Conservation (phyloP, 2,329 filamentous ascomycete species). For the Colletotrichum falcatum region DNA sequence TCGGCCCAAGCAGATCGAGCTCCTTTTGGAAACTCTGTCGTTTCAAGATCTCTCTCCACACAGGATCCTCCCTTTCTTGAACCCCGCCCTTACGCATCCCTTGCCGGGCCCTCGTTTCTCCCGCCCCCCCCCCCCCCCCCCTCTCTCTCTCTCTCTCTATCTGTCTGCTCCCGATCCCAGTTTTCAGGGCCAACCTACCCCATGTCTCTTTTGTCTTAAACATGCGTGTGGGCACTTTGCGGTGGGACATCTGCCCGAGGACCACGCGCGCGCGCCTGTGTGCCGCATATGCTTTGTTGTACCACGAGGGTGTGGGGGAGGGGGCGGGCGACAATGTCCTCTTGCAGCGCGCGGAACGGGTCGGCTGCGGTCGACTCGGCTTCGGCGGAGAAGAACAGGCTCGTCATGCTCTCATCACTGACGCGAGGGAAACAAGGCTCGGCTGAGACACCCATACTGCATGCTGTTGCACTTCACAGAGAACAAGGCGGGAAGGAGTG, state of each 20-base stretch:
- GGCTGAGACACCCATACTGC: slow-evolving; percentile 1
- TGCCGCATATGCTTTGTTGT: background rate
- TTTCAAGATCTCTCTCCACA: background rate
- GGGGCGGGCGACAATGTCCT: background rate
- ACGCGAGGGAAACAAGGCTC: too few species aligned
- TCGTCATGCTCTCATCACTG: slow-evolving; percentile 3
- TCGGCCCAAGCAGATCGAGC: too few species aligned
- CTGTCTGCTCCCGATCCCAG: background rate
- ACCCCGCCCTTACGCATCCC: background rate
- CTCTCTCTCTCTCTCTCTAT: background rate
- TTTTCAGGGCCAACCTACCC: background rate
- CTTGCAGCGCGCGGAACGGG: background rate
- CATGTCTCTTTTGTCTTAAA: slow-evolving; percentile 3
- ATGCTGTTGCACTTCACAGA: background rate
- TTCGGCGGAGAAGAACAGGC: background rate
- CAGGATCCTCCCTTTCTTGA: background rate
- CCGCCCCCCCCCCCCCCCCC: too few species aligned
- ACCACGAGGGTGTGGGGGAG: background rate
- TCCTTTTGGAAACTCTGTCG: background rate
- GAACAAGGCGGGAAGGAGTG: background rate
- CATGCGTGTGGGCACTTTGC: background rate
- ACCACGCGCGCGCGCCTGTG: background rate
- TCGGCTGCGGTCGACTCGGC: background rate
- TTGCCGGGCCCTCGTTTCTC: too few species aligned
- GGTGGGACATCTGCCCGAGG: background rate